Percentiles rank a stretch among this genome's conserved stretches.
Evolutionary conservation across 2,329 filamentous ascomycete genomes (phyloP).

Genomic region (Claviceps quebecensis): DNA sequence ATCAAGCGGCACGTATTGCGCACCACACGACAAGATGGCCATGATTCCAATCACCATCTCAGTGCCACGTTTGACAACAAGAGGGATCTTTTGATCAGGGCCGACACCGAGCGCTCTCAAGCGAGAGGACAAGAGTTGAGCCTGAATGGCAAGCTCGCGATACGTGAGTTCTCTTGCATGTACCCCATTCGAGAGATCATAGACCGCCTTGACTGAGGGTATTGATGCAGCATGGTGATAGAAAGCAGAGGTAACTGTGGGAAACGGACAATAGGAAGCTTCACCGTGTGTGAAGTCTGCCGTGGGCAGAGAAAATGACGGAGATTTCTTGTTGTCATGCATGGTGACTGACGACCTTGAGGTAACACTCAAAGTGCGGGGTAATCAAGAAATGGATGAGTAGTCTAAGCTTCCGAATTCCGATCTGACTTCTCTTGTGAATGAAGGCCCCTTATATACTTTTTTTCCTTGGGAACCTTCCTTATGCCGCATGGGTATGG

Average conservation of each 20-base stretch:
- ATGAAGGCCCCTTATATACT: constrained; percentile 8
- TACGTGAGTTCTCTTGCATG: constrained; percentile 26
- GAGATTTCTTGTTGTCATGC: constrained; percentile 6
- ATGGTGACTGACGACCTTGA: constrained; percentile 5
- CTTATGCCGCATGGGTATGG: constrained; percentile 3
- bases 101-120: constrained; percentile 25
- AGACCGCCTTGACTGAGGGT: constrained; percentile 25
- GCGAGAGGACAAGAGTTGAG: constrained; percentile 27
- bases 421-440: constrained; percentile 1
- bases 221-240: constrained; percentile 22
- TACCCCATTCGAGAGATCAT: constrained; percentile 18
- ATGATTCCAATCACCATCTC: constrained; percentile 45
- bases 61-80: constrained; percentile 39
- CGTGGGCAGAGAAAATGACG: constrained; percentile 2
- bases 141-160: constrained; percentile 25
- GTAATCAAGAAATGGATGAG: neutral
- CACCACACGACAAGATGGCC: constrained; percentile 40
- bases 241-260: constrained; percentile 25
- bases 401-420: constrained; percentile 2
- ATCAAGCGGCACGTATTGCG: constrained; percentile 46
- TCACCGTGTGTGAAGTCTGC: constrained; percentile 7
- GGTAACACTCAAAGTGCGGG: constrained; percentile 2
- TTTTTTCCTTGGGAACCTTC: constrained; percentile 3
- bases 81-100: constrained; percentile 33
- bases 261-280: constrained; percentile 18